Evolutionary conservation across 73 alveolate species (phyloP), one percentile per base, ranked within the genome.

Genomic region (Urostyla sp.): DNA sequence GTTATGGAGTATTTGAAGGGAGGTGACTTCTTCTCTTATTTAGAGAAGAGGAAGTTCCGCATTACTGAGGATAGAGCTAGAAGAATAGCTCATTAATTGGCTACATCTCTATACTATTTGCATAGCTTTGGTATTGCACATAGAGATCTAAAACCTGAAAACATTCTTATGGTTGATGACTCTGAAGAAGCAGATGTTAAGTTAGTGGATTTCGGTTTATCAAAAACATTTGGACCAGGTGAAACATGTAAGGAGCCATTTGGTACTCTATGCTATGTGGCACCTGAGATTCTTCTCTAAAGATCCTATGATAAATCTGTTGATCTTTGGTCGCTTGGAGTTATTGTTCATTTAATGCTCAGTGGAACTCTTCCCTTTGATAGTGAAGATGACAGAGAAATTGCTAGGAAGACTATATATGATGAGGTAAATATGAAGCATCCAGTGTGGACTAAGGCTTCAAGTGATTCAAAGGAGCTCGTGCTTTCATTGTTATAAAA

Each of bases 141-240:
- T 63, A 63, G 98, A 51, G 98, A 92, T 77, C 53, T 92, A 46
- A 92, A 92, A 51, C 98, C 98, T 16, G 98, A 92, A 75, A 92
- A 92, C 81, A 88, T 92, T 52, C 61, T 92, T 48, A 84, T 92
- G 93, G 75, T 87, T 46, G 34, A 80, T 40, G 43, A 36, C 31
- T 85, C 72, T 27, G 94, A 85, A 13, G 90, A 89, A 0, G 66
- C 93, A 0, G 90, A 89, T 38, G 67, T 92, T 24, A 89, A 92
- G 83, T 57, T 92, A 23, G 88, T 92, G 56, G 98, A 92, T 66
- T 92, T 92, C 75, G 98, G 98, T 31, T 81, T 92, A 27, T 86
- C 95, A 26, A 88, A 88, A 66, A 89, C 88, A 40, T 66, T 92
- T 36, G 98, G 94, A 15, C 98, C 98, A 18, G 63, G 80, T 32